phyloP scores from a whole-genome alignment of 1,139 yeast genomes.

The Kodamaea ohmeri region DNA sequence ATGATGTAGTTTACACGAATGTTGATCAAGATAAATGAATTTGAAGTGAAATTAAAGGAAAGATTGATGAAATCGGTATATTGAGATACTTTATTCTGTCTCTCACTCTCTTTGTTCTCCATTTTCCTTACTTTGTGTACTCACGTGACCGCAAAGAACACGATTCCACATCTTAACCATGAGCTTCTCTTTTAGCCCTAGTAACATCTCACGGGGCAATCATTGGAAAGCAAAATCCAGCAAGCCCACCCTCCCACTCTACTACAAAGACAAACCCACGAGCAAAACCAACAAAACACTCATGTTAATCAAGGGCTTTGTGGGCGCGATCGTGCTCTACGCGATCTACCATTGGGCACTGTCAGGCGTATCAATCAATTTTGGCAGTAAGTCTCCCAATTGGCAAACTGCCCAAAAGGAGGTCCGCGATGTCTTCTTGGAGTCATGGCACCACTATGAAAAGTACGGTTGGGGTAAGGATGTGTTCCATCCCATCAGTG shows the following conservation, averaged over 20 bases:
- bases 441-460: slow-evolving; percentile 78
- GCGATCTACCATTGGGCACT: slow-evolving; percentile 26
- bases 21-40: too few relatives aligned
- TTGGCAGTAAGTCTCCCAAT: slow-evolving; percentile 8
- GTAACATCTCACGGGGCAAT: slow-evolving; percentile 15
- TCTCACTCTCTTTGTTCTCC: too few relatives aligned
- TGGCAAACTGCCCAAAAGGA: slow-evolving; percentile 51
- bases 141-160: too few relatives aligned
- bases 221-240: slow-evolving; percentile 18
- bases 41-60: too few relatives aligned
- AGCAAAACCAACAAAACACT: slow-evolving; percentile 7
- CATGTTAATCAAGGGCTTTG: slow-evolving; percentile 46
- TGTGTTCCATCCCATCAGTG: slow-evolving; percentile 57
- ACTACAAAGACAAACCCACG: slow-evolving; percentile 19
- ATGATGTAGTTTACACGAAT: too few relatives aligned
- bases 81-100: too few relatives aligned
- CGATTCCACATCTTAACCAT: slow-evolving; percentile 9
- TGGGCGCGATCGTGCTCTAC: slow-evolving; percentile 40
- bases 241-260: slow-evolving; percentile 15
- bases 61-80: too few relatives aligned
- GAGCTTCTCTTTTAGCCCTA: slow-evolving; percentile 16
- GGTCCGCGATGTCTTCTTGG: slow-evolving; percentile 63
- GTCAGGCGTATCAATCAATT: slow-evolving; percentile 9
- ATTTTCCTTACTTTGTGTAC: too few relatives aligned
- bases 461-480: slow-evolving; percentile 83